Conservation (phyloP, 2,329 filamentous ascomycete species). For the Dactylellina drechsleri region DNA sequence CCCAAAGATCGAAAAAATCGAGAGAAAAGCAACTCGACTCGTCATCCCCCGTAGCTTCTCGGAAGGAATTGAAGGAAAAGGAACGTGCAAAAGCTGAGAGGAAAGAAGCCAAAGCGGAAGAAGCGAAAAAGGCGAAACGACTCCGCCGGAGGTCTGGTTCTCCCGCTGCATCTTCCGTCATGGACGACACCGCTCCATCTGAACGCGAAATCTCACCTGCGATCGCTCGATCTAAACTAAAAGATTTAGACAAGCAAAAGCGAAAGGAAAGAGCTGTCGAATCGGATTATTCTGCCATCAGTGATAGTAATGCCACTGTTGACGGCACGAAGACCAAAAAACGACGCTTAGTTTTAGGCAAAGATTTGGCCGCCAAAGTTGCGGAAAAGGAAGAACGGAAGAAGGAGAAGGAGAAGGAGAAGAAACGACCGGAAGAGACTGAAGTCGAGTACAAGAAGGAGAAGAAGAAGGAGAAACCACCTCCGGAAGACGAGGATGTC, state of each 20-base stretch:
- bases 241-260: slow-evolving; percentile 55
- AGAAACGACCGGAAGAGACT: slow-evolving; percentile 45
- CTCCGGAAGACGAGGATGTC: slow-evolving; percentile 46
- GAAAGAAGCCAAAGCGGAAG: slow-evolving; percentile 34
- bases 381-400: slow-evolving; percentile 36
- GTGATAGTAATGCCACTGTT: slow-evolving; percentile 46
- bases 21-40: slow-evolving; percentile 30
- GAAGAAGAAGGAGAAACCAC: slow-evolving; percentile 43
- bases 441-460: slow-evolving; percentile 47
- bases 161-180: slow-evolving; percentile 36
- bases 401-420: slow-evolving; percentile 22
- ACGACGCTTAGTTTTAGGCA: slow-evolving; percentile 57
- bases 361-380: slow-evolving; percentile 53
- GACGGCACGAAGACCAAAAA: slow-evolving; percentile 56
- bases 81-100: slow-evolving; percentile 38
- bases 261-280: slow-evolving; percentile 53
- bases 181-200: slow-evolving; percentile 50
- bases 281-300: slow-evolving; percentile 55
- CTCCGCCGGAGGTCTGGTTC: slow-evolving; percentile 46
- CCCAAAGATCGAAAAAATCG: slow-evolving; percentile 41
- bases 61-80: slow-evolving; percentile 41
- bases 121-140: slow-evolving; percentile 51
- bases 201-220: slow-evolving; percentile 49
- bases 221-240: slow-evolving; percentile 47
- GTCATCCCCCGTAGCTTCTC: slow-evolving; percentile 43